phyloP scores from a whole-genome alignment of 495 filamentous ascomycete species.

The Astrothelium subdiscretum region DNA sequence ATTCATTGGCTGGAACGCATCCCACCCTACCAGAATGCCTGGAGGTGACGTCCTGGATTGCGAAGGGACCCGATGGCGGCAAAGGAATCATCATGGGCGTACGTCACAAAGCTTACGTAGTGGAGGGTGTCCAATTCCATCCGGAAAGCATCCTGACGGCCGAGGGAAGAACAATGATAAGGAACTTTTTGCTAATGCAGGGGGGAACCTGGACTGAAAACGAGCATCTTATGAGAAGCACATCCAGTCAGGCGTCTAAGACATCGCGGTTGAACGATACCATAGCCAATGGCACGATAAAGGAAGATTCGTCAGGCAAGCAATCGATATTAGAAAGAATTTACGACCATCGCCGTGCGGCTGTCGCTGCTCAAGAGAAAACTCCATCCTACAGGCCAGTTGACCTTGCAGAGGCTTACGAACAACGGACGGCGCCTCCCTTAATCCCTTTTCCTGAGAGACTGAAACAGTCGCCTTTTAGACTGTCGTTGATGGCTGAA shows the following conservation, averaged over 20 bases:
- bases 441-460: slow-evolving; percentile 72
- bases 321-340: slow-evolving; percentile 83
- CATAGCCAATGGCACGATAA: slow-evolving; percentile 22
- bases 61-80: slow-evolving; percentile 45
- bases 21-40: slow-evolving; percentile 76
- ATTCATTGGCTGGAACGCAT: slow-evolving; percentile 90
- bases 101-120: slow-evolving; percentile 74
- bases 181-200: slow-evolving; percentile 78
- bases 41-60: slow-evolving; percentile 78
- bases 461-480: slow-evolving; percentile 66
- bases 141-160: slow-evolving; percentile 93
- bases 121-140: slow-evolving; percentile 96
- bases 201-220: slow-evolving; percentile 87
- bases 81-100: slow-evolving; percentile 92
- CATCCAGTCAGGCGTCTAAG: slow-evolving; percentile 2
- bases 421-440: slow-evolving; percentile 72
- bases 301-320: slow-evolving; percentile 33
- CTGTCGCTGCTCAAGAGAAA: slow-evolving; percentile 72
- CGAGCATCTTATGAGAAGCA: slow-evolving; percentile 26
- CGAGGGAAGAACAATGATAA: slow-evolving; percentile 77
- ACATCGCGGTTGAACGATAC: slow-evolving; percentile 13
- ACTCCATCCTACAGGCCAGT: slow-evolving; percentile 72
- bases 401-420: slow-evolving; percentile 80
- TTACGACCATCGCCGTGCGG: slow-evolving; percentile 68
- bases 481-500: slow-evolving; percentile 83